Evolutionary conservation across 805 yeast genomes (phyloP).

Genomic region (Debaryomyces maramus): DNA sequence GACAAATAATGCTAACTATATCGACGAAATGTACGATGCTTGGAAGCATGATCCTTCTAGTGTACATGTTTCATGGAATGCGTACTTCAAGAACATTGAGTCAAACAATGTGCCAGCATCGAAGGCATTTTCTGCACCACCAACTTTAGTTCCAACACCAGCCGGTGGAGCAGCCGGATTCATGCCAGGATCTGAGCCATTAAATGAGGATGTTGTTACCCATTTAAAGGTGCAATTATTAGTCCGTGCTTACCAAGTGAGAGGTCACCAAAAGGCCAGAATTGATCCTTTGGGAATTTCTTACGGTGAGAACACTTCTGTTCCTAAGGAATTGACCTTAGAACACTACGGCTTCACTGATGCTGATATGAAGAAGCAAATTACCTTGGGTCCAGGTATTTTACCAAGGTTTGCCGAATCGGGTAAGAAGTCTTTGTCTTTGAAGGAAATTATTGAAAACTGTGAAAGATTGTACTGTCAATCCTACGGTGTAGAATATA

Average conservation of each 20-base stretch:
- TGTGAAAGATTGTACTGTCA: conserved; percentile 88
- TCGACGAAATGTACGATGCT: conserved; percentile 96
- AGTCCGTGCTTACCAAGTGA: conserved; percentile 97
- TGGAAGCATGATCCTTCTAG: conserved; percentile 89
- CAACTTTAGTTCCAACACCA: conserved; percentile 80
- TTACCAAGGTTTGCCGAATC: conserved; percentile 81
- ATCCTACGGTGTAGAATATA: conserved; percentile 89
- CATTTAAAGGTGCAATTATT: conserved; percentile 94
- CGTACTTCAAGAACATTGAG: conserved; percentile 90
- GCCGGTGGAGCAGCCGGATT: conserved; percentile 72
- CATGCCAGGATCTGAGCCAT: conserved; percentile 52
- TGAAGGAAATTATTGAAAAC: conserved; percentile 72
- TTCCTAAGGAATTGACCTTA: conserved; percentile 85
- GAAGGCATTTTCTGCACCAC: conserved; percentile 86
- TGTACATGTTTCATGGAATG: conserved; percentile 96
- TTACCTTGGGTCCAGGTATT: conserved; percentile 96
- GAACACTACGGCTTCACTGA: conserved; percentile 92
- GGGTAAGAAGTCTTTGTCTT: conserved; percentile 63
- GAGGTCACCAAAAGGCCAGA: conserved; percentile 95
- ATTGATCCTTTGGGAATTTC: conserved; percentile 94
- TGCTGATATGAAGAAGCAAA: conserved; percentile 76
- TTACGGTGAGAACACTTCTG: conserved; percentile 65
- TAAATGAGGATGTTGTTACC: conserved; percentile 65
- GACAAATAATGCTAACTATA: conserved; percentile 83
- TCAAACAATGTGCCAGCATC: conserved; percentile 67